Base-by-base conservation (phyloP, 495 filamentous ascomycete genomes). In the Friedmanniomyces simplex region DNA sequence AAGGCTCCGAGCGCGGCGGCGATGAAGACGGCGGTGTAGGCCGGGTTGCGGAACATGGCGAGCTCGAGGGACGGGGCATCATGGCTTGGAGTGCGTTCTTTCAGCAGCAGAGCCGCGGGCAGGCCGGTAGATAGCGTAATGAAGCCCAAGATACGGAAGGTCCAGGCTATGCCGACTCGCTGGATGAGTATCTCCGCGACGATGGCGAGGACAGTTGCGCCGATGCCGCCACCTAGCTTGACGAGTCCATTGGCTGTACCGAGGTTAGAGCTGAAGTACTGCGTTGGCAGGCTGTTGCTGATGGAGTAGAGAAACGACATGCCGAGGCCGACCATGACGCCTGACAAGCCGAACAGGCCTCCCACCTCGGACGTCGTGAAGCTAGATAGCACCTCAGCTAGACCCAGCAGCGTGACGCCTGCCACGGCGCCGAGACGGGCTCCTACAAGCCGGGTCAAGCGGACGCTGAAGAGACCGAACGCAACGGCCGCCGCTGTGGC, bases 201-300 rank as follows among this genome's bases (percentile, higher is more conserved):
- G 30, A 52, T 32, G 30, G 49, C 49, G 16, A 34, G 10, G 30
- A 52, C 49, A 10, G 49, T 52, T 8, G 49, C 49, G 2, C 49
- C 49, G 16, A 52, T 52, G 30, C 49, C 49, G 49, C 49, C 49
- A 8, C 49, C 49, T 2, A 52, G 26, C n/a, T 52, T 52, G 49
- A 52, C n/a, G 8, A 52, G 49, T 3, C 49, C 49, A 25, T 52
- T 52, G 2, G 49, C 49, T n/a, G 49, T 52, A 25, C 49, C 49
- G n/a, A 52, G 49, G 4, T 36, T 32, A 2, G 49, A 18, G 30
- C 18, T 32, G 49, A 52, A 52, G 30, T 52, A 52, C n/a, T 52
- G 49, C n/a, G 30, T 52, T 32, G 49, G 49, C 12, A 52, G n/a
- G 20, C 2, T 34, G 20, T 52, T 52, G 49, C 11, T 14, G 11